Base-by-base conservation (phyloP, 768 basidiomycete genomes). In the Cytidiella melzeri region DNA sequence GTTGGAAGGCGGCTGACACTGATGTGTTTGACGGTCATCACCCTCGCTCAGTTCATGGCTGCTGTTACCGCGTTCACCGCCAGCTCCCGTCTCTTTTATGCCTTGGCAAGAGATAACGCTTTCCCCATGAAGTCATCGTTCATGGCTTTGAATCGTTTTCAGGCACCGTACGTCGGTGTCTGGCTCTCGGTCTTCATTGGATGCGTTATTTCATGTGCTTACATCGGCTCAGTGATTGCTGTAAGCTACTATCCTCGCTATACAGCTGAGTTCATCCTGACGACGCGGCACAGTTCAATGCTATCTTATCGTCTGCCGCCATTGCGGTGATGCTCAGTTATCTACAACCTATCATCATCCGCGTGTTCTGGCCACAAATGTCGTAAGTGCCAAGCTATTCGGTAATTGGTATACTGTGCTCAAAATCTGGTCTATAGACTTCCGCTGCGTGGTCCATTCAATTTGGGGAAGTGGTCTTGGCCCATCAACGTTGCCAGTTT, bases 261-360 rank as follows among this genome's bases (percentile, higher is more conserved):
- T 1, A 38, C 21, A 3, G 13, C 5, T 24, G 36, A 23, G 3
- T 11, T 1, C 9, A 13, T n/a, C 12, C 19, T 24, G 13, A 41
- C 23, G 30, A 7, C 30, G 27, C 10, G 30, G 19, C 15, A 18
- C n/a, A 72, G 76, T 79, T 80, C 58, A 77, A 79, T 43, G 78
- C 76, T 2, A 79, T 79, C 48, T 44, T 79, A 23, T 77, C 76
- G 2, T 79, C 76, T 23, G 77, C 75, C 7, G 76, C 76, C 1
- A 75, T 81, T 53, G 69, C 78, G 2, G 77, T 78, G 2, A 78
- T 81, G 76, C 67, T 80, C 40, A 72, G 75, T 47, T 81, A 81
- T 56, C 51, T 78, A 19, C 76, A 79, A 53, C 79, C 78, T 10
- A 77, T 81, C 51, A 66, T 76, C 38, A 77, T 80, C 37, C 72